These are phyloP conservation scores for Fusarium stilboides DNA, from an alignment of 2,329 filamentous ascomycete species.

Conservation along the genomic window DNA sequence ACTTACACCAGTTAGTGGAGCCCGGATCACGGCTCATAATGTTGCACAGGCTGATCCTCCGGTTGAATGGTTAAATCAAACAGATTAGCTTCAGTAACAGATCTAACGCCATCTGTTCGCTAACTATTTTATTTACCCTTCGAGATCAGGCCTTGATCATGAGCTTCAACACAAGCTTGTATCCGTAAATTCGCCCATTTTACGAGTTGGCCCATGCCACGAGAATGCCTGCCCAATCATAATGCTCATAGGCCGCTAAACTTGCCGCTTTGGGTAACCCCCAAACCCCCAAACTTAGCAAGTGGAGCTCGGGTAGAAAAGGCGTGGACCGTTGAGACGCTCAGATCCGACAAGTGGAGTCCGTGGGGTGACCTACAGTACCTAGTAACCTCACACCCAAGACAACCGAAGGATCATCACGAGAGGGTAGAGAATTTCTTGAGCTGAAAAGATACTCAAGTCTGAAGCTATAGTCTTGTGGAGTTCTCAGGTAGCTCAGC, in stretches of 20 bases:
- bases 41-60: neutral
- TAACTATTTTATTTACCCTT: neutral
- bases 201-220: neutral
- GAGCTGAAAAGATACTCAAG: neutral
- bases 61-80: neutral
- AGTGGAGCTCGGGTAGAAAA: neutral
- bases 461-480: neutral
- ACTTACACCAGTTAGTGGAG: too few species aligned
- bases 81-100: neutral
- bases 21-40: neutral
- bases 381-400: neutral
- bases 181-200: neutral
- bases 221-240: constrained; percentile 20
- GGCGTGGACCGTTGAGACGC: neutral
- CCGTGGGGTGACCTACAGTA: neutral
- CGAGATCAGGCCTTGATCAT: neutral
- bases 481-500: neutral
- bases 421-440: neutral
- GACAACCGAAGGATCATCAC: constrained; percentile 1
- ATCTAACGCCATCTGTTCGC: neutral
- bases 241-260: neutral
- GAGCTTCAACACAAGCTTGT: neutral
- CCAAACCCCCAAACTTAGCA: constrained; percentile 1
- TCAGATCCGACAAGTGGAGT: neutral
- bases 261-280: constrained; percentile 31